These are phyloP conservation scores for Phyllosticta citrichinensis DNA, from an alignment of 2,329 filamentous ascomycete species.

Conservation along the genomic window DNA sequence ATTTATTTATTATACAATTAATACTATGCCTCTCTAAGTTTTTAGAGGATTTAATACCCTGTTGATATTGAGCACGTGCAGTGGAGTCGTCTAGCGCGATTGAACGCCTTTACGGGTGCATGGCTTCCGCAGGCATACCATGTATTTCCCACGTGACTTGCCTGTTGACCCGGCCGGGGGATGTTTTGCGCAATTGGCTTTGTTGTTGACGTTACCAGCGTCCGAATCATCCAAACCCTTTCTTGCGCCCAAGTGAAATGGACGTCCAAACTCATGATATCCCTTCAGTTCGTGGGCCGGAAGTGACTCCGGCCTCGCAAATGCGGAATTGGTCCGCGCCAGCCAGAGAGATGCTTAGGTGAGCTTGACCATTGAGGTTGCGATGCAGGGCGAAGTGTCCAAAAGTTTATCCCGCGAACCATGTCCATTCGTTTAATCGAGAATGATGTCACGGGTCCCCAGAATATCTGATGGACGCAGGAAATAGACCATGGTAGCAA, in stretches of 20 bases:
- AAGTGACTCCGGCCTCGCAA: not conserved
- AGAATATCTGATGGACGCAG: not conserved
- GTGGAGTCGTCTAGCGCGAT: too few relatives aligned
- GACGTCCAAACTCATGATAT: not conserved
- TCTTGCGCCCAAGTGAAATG: not conserved
- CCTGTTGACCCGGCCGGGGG: too few relatives aligned
- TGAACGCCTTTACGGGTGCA: not conserved
- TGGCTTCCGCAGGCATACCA: not conserved
- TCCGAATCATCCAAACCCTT: not conserved
- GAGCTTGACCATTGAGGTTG: not conserved
- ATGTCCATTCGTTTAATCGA: not conserved
- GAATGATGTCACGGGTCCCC: not conserved
- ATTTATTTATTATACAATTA: too few relatives aligned
- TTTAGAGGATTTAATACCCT: too few relatives aligned
- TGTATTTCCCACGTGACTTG: not conserved
- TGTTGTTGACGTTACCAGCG: not conserved
- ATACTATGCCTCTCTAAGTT: too few relatives aligned
- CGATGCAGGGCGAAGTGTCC: not conserved
- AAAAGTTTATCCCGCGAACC: not conserved
- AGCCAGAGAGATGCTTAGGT: not conserved
- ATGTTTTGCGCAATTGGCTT: not conserved
- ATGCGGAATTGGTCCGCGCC: not conserved
- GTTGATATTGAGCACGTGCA: too few relatives aligned
- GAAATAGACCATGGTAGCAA: not conserved
- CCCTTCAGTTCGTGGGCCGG: not conserved